A percentile compares a stretch with the other conserved stretches of the same genome.
Evolutionary conservation across 2,329 filamentous ascomycete species (phyloP).

Genomic region (Verticillium dahliae): DNA sequence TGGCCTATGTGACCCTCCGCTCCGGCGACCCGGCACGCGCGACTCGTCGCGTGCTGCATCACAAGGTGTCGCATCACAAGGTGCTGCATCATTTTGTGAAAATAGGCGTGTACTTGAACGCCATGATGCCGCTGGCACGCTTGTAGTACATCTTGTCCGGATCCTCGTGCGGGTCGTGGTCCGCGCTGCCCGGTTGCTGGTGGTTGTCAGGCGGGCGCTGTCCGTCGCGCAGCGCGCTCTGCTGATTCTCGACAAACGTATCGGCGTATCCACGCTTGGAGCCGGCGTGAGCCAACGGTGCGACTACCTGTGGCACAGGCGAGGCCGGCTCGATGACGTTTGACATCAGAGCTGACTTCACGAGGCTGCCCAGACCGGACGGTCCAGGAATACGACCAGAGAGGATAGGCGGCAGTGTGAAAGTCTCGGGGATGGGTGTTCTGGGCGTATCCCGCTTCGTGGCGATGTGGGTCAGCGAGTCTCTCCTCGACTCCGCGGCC

Average conservation of each 20-base stretch:
- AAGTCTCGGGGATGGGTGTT: background rate
- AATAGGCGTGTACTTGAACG: background rate
- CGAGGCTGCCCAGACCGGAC: background rate
- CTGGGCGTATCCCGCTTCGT: background rate
- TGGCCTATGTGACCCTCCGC: background rate
- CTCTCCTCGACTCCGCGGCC: background rate
- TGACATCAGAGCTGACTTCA: background rate
- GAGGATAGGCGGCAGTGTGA: background rate
- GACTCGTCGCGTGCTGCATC: no score
- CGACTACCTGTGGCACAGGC: background rate
- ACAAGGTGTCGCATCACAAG: background rate
- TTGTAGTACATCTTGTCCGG: conserved; percentile 17
- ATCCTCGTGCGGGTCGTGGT: no score
- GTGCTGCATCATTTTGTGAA: background rate
- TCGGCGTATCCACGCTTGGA: conserved; percentile 10
- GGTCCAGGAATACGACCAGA: background rate
- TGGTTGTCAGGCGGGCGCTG: conserved; percentile 28
- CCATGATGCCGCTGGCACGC: conserved; percentile 25
- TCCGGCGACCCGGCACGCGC: no score
- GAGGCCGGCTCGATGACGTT: conserved; percentile 8
- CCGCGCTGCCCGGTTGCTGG: conserved; percentile 3
- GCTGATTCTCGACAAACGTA: conserved; percentile 11
- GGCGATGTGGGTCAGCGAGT: background rate
- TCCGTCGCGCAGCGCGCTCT: conserved; percentile 28
- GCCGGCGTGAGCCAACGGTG: conserved; percentile 6